phyloP scores from a whole-genome alignment of 495 filamentous ascomycete species.

The Penicillium simplicissimum region DNA sequence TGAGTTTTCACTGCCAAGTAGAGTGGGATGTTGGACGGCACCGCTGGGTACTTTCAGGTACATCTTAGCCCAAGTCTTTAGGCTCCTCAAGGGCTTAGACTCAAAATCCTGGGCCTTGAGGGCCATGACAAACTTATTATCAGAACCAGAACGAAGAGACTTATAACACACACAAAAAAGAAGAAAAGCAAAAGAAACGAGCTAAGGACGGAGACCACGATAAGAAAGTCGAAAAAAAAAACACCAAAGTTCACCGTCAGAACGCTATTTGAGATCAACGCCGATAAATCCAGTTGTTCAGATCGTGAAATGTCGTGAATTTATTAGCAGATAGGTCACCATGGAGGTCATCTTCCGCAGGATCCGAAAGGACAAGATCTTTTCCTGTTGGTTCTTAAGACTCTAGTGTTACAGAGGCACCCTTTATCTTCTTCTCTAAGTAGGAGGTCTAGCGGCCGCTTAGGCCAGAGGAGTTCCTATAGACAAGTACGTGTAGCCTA shows the following conservation, averaged over 20 bases:
- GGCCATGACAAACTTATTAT: no score
- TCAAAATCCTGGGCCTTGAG: no score
- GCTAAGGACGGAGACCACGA: not conserved
- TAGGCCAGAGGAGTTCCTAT: no score
- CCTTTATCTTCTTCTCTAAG: not conserved
- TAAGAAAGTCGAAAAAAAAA: not conserved
- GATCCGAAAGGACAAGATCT: not conserved
- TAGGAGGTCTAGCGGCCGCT: not conserved
- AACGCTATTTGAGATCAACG: not conserved
- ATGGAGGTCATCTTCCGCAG: not conserved
- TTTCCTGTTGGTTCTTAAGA: not conserved
- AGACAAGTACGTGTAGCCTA: no score
- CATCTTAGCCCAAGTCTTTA: not conserved
- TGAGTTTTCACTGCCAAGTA: not conserved
- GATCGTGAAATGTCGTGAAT: no score
- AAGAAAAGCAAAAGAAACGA: not conserved
- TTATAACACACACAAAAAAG: not conserved
- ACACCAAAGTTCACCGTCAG: not conserved
- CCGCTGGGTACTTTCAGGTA: not conserved
- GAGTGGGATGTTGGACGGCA: not conserved
- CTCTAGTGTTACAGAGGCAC: not conserved
- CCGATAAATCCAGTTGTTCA: not conserved
- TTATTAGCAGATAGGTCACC: not conserved
- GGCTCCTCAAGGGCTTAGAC: no score
- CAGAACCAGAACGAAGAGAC: not conserved